A percentile compares a stretch with the other conserved stretches of the same genome.
Conservation (phyloP, 768 basidiomycete species). For the Ramaria sp. region DNA sequence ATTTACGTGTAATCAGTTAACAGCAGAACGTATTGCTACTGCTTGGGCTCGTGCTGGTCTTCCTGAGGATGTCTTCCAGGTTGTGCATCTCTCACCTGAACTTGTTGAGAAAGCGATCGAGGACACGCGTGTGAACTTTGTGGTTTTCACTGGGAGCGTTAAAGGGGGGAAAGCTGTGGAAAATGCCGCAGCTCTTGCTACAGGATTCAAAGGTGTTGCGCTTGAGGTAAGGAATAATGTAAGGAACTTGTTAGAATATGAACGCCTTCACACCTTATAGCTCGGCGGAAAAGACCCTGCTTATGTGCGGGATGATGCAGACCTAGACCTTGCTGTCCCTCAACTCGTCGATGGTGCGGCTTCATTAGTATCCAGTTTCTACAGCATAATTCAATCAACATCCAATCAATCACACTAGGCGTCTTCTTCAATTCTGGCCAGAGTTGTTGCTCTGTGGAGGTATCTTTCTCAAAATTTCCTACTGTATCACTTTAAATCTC, state of each 20-base stretch:
- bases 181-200: slow-evolving; percentile 49
- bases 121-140: slow-evolving; percentile 62
- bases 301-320: slow-evolving; percentile 82
- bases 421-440: slow-evolving; percentile 97
- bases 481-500: no score
- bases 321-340: slow-evolving; percentile 69
- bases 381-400: background rate
- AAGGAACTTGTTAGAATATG: background rate
- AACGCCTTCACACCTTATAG: slow-evolving; percentile 25
- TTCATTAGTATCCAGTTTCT: background rate
- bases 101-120: slow-evolving; percentile 51
- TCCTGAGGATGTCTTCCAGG: slow-evolving; percentile 61
- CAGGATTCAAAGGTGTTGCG: slow-evolving; percentile 77
- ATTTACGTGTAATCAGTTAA: slow-evolving; percentile 27
- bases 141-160: slow-evolving; percentile 89
- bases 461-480: slow-evolving; percentile 19
- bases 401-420: no score
- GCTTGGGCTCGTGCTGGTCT: slow-evolving; percentile 71
- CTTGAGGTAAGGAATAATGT: slow-evolving; percentile 47
- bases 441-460: slow-evolving; percentile 91
- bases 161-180: slow-evolving; percentile 64
- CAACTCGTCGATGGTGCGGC: slow-evolving; percentile 82
- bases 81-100: slow-evolving; percentile 58
- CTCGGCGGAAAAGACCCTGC: slow-evolving; percentile 98
- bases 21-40: slow-evolving; percentile 67